Conservation (phyloP, 2,329 filamentous ascomycete genomes). For the Biscogniauxia marginata region DNA sequence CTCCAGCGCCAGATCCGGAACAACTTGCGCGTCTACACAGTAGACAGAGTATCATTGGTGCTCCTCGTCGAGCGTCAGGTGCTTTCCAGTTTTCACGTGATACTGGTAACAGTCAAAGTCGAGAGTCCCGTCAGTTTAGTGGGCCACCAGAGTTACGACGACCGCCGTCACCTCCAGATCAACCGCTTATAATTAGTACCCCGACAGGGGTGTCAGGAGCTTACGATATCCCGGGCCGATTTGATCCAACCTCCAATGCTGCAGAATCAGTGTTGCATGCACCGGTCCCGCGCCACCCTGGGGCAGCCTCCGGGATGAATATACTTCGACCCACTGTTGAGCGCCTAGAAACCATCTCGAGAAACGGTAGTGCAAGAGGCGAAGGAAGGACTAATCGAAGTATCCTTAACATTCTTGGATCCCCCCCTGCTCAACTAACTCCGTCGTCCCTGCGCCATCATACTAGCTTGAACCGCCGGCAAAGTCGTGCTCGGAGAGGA, state of each 20-base stretch:
- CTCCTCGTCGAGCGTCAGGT: constrained; percentile 44
- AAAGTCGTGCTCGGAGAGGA: constrained; percentile 58
- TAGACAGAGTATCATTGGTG: constrained; percentile 35
- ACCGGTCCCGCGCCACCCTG: constrained; percentile 52
- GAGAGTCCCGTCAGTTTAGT: constrained; percentile 23
- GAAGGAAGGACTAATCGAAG: constrained; percentile 7
- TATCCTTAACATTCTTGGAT: constrained; percentile 3
- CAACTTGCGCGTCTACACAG: constrained; percentile 40
- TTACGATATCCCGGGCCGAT: constrained; percentile 45
- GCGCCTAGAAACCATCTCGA: constrained; percentile 56
- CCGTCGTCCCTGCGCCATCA: constrained; percentile 39
- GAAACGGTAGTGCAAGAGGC: constrained; percentile 21
- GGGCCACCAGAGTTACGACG: constrained; percentile 22
- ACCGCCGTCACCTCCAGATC: constrained; percentile 40
- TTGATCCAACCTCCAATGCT: constrained; percentile 29
- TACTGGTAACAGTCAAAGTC: constrained; percentile 28
- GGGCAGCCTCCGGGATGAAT: constrained; percentile 34
- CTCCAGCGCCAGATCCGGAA: constrained; percentile 39
- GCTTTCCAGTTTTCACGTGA: constrained; percentile 42
- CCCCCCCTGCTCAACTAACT: constrained; percentile 36
- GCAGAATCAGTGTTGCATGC: constrained; percentile 49
- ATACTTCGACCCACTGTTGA: constrained; percentile 48
- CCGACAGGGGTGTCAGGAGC: constrained; percentile 54
- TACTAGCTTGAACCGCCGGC: constrained; percentile 45
- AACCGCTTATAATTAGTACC: constrained; percentile 61